Evolutionary conservation across 352 stramenopile genomes (phyloP).

Genomic region (Pythium dissotocum): DNA sequence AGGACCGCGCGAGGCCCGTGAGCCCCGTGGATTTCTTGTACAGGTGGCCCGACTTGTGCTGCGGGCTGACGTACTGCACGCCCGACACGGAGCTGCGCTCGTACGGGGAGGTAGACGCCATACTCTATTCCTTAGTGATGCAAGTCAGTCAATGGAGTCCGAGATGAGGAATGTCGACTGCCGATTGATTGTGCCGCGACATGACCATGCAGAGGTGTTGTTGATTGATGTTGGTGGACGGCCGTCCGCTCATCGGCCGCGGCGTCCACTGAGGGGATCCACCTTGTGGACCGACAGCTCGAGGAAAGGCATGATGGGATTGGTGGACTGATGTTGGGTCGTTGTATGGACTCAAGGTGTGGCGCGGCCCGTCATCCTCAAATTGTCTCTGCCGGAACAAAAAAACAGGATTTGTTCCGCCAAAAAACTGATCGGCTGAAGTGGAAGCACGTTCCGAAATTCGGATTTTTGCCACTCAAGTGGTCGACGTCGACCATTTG

Average conservation of each 20-base stretch:
- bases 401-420: background rate
- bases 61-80: slow-evolving; percentile 25
- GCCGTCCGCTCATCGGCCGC: slow-evolving; percentile 13
- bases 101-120: background rate
- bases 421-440: background rate
- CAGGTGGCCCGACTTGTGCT: slow-evolving; percentile 55
- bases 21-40: slow-evolving; percentile 50
- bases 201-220: background rate
- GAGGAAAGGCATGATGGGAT: background rate
- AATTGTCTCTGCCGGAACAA: slow-evolving; percentile 6
- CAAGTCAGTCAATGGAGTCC: background rate
- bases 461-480: background rate
- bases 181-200: background rate
- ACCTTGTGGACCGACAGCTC: background rate
- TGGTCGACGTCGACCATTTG: slow-evolving; percentile 8
- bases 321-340: background rate
- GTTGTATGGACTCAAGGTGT: background rate
- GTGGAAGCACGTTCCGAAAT: background rate
- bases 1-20: slow-evolving; percentile 43
- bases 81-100: background rate
- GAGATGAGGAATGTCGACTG: background rate
- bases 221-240: slow-evolving; percentile 17
- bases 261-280: slow-evolving; percentile 5
- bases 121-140: background rate
- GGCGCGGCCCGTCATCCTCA: background rate